phyloP scores from a whole-genome alignment of 306 rosid species.

The Gastrolobium bilobum region DNA sequence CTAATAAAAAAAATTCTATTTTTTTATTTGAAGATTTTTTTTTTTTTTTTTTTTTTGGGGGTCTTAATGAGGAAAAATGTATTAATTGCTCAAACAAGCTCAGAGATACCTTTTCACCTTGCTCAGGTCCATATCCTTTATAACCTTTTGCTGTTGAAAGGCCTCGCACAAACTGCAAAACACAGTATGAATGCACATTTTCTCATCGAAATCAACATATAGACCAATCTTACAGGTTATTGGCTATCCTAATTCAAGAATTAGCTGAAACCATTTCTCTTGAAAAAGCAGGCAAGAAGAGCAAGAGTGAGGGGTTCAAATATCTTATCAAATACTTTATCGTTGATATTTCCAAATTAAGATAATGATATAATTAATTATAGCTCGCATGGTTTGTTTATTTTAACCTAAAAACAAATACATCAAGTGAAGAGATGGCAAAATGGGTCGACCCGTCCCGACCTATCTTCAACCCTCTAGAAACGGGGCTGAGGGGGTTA shows the following conservation, averaged over 20 bases:
- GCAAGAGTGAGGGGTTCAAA: not conserved
- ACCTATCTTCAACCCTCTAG: too few species aligned
- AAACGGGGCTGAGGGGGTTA: too few species aligned
- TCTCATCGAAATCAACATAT: constrained; percentile 25
- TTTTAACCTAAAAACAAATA: not conserved
- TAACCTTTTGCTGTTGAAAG: constrained; percentile 75
- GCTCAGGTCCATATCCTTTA: constrained; percentile 85
- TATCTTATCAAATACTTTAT: constrained; percentile 9
- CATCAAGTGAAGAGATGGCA: not conserved
- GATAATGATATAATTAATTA: not conserved
- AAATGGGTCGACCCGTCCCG: too few species aligned
- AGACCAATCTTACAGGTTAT: not conserved
- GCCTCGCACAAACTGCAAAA: constrained; percentile 70
- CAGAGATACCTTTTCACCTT: constrained; percentile 72
- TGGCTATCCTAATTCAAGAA: constrained; percentile 5
- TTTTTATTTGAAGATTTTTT: constrained; percentile 9
- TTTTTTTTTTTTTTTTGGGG: not conserved
- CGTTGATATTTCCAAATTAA: not conserved
- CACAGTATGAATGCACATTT: constrained; percentile 25
- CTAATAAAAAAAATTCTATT: not conserved
- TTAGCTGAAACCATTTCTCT: constrained; percentile 10
- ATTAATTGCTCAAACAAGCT: constrained; percentile 39
- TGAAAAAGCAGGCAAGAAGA: not conserved
- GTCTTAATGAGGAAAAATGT: constrained; percentile 4
- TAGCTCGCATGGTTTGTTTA: not conserved